phyloP scores from a whole-genome alignment of 257 asterid genomes.

The Coffea canephora region DNA sequence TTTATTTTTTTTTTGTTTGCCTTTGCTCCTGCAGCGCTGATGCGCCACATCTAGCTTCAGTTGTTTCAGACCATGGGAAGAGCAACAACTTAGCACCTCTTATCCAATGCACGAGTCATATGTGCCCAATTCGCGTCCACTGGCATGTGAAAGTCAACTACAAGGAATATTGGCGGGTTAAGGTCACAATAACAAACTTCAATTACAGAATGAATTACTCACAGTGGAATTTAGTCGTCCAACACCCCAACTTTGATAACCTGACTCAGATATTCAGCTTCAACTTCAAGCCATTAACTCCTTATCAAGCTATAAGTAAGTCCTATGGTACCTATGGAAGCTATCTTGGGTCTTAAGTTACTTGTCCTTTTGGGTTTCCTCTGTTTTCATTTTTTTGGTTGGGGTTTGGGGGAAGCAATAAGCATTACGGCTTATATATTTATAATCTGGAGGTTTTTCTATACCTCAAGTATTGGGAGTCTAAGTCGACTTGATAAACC shows the following conservation, averaged over 20 bases:
- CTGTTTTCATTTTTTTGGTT: not conserved
- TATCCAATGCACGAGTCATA: conserved; percentile 80
- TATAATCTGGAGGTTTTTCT: not conserved
- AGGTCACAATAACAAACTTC: conserved; percentile 76
- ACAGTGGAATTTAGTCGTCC: conserved; percentile 81
- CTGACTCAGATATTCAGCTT: conserved; percentile 84
- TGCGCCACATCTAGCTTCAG: conserved; percentile 68
- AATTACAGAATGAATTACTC: conserved; percentile 77
- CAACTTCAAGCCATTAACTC: conserved; percentile 71
- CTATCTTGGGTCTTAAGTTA: not conserved
- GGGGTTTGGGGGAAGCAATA: not conserved
- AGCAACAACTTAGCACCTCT: conserved; percentile 49
- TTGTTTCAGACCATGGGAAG: conserved; percentile 57
- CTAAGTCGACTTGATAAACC: not conserved
- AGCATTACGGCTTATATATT: not conserved
- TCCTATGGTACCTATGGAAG: not conserved
- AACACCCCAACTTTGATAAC: conserved; percentile 88
- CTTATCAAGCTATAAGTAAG: conserved; percentile 75
- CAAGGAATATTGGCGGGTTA: conserved; percentile 86
- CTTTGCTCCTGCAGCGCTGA: conserved; percentile 49
- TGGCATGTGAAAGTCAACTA: conserved; percentile 87
- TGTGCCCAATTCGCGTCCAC: conserved; percentile 90
- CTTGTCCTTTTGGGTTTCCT: not conserved
- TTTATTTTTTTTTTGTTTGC: not conserved
- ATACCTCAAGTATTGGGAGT: not conserved